Conservation (phyloP, 2,329 filamentous ascomycete species). For the Macrophomina pseudophaseolina region DNA sequence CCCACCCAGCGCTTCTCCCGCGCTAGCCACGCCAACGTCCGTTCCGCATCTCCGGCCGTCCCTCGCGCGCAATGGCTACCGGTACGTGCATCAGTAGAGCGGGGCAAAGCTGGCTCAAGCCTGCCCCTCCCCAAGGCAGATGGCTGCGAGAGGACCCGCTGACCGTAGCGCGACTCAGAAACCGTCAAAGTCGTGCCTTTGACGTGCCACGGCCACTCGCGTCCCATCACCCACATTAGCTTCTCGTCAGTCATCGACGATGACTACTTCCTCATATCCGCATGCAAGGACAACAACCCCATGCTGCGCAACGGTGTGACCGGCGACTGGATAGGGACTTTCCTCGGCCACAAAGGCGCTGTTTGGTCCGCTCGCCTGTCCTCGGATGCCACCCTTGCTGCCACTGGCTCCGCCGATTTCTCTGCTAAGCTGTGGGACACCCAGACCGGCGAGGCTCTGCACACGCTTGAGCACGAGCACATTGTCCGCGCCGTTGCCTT, state of each 20-base stretch:
- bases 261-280: constrained; percentile 91
- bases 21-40: background rate
- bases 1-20: background rate
- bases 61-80: constrained; percentile 16
- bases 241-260: constrained; percentile 86
- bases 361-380: constrained; percentile 96
- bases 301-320: constrained; percentile 97
- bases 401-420: constrained; percentile 95
- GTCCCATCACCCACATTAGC: constrained; percentile 87
- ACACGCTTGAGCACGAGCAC: constrained; percentile 88
- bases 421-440: constrained; percentile 98
- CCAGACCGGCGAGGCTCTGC: constrained; percentile 85
- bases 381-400: constrained; percentile 83
- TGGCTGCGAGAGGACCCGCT: background rate
- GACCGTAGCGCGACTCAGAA: constrained; percentile 33
- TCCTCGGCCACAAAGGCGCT: constrained; percentile 96
- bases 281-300: constrained; percentile 97
- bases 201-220: constrained; percentile 93
- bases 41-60: background rate
- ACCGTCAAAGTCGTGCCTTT: constrained; percentile 75
- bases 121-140: background rate
- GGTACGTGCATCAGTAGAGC: constrained; percentile 10
- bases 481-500: constrained; percentile 95
- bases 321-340: constrained; percentile 97
- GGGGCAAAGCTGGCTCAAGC: background rate